A percentile compares a stretch with the other conserved stretches of the same genome.
These are phyloP conservation scores for Phytophthora tentaculata DNA, from an alignment of 352 stramenopile species.

Conservation along the genomic window DNA sequence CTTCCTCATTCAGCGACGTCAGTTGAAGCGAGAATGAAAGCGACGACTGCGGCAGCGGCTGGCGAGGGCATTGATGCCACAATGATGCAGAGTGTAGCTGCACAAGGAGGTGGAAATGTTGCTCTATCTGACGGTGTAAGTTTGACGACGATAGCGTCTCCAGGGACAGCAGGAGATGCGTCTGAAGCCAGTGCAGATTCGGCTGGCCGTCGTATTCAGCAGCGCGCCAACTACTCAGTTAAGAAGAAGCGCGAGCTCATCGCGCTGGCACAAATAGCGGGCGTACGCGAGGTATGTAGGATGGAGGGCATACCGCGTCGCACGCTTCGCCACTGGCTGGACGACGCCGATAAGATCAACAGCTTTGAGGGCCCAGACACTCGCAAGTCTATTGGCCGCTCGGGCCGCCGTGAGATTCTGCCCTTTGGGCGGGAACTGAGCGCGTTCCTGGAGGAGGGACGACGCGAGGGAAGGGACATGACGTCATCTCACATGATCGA, in stretches of 20 bases:
- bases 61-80: conserved; percentile 11
- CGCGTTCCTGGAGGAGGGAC: conserved; percentile 37
- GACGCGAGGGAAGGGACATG: conserved; percentile 32
- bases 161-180: conserved; percentile 10
- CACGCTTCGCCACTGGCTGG: conserved; percentile 50
- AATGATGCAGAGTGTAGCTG: conserved; percentile 2
- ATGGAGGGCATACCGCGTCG: conserved; percentile 45
- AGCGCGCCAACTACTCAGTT: conserved; percentile 49
- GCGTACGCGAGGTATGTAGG: conserved; percentile 46
- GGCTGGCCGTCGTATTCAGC: conserved; percentile 26
- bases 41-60: conserved; percentile 12
- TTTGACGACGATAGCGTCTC: conserved; percentile 13
- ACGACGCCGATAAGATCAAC: conserved; percentile 55
- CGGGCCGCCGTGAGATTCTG: conserved; percentile 44
- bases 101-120: conserved; percentile 6
- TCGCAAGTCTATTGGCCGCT: conserved; percentile 52
- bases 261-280: conserved; percentile 39
- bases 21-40: conserved; percentile 32
- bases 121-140: conserved; percentile 3
- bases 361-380: conserved; percentile 44
- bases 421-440: conserved; percentile 42
- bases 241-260: conserved; percentile 57
- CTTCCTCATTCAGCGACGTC: neutral
- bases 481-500: conserved; percentile 54
- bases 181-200: conserved; percentile 14